Percentiles rank a stretch among this genome's conserved stretches.
Evolutionary conservation across 108 stramenopile species (phyloP).

Genomic region (Cyclostephanos tholiformis): DNA sequence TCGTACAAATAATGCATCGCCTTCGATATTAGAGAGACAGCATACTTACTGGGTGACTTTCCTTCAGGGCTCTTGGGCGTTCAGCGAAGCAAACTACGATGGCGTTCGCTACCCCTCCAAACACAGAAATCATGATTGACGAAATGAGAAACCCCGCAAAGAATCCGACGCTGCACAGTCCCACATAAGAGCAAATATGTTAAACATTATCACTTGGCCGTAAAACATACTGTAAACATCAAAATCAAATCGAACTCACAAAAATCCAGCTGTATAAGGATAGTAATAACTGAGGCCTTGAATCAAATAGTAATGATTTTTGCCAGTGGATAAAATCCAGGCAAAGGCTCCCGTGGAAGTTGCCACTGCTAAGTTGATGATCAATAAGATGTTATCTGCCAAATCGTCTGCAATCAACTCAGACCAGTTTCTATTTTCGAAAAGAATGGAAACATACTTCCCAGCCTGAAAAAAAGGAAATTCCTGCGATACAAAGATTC

Average conservation of each 20-base stretch:
- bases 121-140: neutral
- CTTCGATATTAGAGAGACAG: neutral
- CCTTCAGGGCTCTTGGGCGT: neutral
- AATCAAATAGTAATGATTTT: neutral
- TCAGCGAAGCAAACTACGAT: conserved; percentile 6
- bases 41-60: neutral
- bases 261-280: conserved; percentile 6
- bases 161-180: neutral
- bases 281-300: neutral
- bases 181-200: neutral
- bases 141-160: neutral
- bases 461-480: neutral
- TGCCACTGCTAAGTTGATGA: conserved; percentile 2
- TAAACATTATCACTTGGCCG: neutral
- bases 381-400: neutral
- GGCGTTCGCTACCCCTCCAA: conserved; percentile 6
- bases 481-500: neutral
- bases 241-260: neutral
- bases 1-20: neutral
- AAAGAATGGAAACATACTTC: neutral
- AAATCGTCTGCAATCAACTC: neutral
- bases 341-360: neutral
- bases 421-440: neutral
- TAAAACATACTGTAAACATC: neutral
- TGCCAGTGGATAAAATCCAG: neutral